Conservation (phyloP, 768 basidiomycete genomes). For the Suillus placidus region DNA sequence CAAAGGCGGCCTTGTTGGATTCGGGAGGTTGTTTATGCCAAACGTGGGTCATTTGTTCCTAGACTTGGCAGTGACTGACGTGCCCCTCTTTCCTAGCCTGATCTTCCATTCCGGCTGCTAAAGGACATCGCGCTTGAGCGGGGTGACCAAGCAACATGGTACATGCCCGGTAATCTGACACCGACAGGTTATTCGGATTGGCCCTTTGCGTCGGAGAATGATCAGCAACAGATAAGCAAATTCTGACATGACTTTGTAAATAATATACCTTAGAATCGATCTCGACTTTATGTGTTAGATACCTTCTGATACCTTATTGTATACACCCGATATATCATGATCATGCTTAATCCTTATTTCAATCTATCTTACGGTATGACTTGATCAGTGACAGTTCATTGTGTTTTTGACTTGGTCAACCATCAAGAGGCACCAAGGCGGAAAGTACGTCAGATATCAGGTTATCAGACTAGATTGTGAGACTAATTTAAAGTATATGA, state of each 20-base stretch:
- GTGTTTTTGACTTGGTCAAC: neutral
- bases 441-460: neutral
- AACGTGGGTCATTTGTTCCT: constrained; percentile 36
- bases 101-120: constrained; percentile 34
- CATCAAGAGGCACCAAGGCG: too few species aligned
- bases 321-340: neutral
- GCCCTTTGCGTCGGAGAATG: constrained; percentile 22
- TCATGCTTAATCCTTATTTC: neutral
- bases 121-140: constrained; percentile 23
- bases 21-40: constrained; percentile 40
- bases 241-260: neutral
- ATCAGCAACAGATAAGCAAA: neutral
- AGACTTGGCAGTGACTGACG: neutral
- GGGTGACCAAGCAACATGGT: constrained; percentile 26
- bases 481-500: too few species aligned
- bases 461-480: neutral
- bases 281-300: neutral
- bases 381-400: neutral
- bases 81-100: constrained; percentile 23
- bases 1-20: constrained; percentile 37
- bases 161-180: constrained; percentile 25
- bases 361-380: neutral
- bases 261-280: neutral
- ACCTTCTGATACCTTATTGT: neutral
- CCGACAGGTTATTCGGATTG: constrained; percentile 36